Conservation (phyloP, 176 grass and related monocot genomes). For the Eremochloa ophiuroides region DNA sequence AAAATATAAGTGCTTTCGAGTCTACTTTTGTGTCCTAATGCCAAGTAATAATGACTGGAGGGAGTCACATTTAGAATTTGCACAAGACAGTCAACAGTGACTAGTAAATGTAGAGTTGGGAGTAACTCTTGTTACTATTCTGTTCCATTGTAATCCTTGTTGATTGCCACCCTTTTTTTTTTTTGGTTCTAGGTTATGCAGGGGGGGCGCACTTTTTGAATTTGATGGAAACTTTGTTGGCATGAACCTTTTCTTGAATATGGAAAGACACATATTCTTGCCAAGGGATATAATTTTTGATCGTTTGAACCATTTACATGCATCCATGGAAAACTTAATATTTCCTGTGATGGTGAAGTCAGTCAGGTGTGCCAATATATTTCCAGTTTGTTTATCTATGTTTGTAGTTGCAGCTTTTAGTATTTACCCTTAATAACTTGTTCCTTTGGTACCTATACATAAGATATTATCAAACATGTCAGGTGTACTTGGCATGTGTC, state of each 20-base stretch:
- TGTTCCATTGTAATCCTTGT: not conserved
- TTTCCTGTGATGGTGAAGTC: not conserved
- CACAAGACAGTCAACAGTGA: not conserved
- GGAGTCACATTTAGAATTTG: not conserved
- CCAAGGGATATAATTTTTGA: not conserved
- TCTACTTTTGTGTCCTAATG: not conserved
- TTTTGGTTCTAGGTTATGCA: slow-evolving; percentile 6
- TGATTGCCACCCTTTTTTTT: not conserved
- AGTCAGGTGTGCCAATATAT: slow-evolving; percentile 3
- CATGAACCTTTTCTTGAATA: not conserved
- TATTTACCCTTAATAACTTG: not conserved
- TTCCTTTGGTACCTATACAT: not conserved
- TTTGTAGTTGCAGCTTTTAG: not conserved
- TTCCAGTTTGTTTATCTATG: not conserved
- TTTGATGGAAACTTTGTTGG: slow-evolving; percentile 29
- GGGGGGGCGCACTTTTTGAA: slow-evolving; percentile 17
- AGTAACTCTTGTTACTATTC: not conserved
- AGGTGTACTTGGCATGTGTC: not conserved
- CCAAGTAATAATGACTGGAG: not conserved
- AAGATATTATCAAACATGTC: not conserved
- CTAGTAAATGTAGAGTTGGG: not conserved
- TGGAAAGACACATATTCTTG: not conserved
- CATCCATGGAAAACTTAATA: not conserved
- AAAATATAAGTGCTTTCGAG: not conserved
- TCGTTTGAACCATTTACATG: not conserved